phyloP scores from a whole-genome alignment of 148 eudicot species.

The Vaccinium vitisidaea region DNA sequence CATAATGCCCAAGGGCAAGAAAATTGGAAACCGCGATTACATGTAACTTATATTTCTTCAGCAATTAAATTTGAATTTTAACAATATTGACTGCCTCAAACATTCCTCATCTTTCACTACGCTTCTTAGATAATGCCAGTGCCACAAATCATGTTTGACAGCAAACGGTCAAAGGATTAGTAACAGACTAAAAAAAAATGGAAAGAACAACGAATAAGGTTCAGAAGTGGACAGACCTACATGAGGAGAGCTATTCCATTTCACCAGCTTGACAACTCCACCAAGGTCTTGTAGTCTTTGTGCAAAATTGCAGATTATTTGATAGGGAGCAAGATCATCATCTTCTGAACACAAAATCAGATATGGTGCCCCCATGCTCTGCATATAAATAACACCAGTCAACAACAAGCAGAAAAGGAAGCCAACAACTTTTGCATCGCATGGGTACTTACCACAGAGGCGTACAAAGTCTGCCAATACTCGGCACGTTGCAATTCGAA shows the following conservation, averaged over 20 bases:
- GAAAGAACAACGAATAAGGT: slow-evolving; percentile 1
- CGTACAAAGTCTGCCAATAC: slow-evolving; percentile 91
- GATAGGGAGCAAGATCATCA: slow-evolving; percentile 85
- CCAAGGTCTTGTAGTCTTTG: slow-evolving; percentile 66
- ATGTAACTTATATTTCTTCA: neutral
- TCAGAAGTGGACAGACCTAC: slow-evolving; percentile 70
- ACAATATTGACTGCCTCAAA: neutral
- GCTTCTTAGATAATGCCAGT: neutral
- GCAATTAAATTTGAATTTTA: neutral
- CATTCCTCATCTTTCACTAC: neutral
- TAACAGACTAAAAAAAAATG: neutral
- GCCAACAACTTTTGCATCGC: slow-evolving; percentile 10
- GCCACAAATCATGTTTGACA: neutral
- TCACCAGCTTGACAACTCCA: slow-evolving; percentile 75
- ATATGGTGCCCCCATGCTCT: slow-evolving; percentile 85
- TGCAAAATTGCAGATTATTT: slow-evolving; percentile 63
- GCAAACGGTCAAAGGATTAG: neutral
- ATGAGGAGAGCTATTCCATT: slow-evolving; percentile 86
- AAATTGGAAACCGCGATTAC: neutral
- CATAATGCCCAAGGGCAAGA: neutral
- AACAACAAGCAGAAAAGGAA: neutral
- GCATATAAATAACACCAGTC: slow-evolving; percentile 17
- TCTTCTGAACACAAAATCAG: slow-evolving; percentile 85
- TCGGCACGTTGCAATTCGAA: slow-evolving; percentile 92
- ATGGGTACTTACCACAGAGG: slow-evolving; percentile 68